Conservation (phyloP, 345 rosid genomes). For the Corchorus olitorius region DNA sequence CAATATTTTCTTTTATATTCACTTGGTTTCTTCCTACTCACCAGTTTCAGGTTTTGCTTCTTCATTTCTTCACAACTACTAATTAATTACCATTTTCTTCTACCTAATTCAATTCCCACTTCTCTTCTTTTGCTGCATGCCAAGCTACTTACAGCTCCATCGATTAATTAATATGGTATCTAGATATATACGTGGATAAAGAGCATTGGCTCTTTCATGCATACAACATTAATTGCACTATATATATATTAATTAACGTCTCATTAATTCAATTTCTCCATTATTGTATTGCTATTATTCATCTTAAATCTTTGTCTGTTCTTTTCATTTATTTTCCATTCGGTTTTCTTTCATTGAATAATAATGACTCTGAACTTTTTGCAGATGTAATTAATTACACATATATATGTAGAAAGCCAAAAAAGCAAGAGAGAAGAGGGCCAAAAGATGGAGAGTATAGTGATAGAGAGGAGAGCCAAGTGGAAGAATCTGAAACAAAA, state of each 20-base stretch:
- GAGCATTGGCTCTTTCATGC: background rate
- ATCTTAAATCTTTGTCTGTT: background rate
- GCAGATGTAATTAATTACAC: background rate
- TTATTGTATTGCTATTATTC: background rate
- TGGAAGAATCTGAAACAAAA: conserved; percentile 70
- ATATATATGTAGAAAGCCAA: background rate
- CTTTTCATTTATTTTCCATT: background rate
- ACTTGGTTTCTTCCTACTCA: background rate
- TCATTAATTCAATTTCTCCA: background rate
- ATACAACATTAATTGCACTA: background rate
- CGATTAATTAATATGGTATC: background rate
- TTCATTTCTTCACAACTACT: background rate
- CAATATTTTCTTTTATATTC: background rate
- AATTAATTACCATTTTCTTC: background rate
- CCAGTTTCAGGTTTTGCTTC: conserved; percentile 7
- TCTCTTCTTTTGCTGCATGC: background rate
- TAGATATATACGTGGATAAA: background rate
- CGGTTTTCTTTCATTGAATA: background rate
- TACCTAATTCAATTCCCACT: background rate
- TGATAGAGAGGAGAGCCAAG: conserved; percentile 39
- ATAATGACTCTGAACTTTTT: background rate
- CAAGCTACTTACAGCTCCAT: background rate
- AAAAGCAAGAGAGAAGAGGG: too few relatives aligned
- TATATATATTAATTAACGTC: background rate
- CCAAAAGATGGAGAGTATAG: conserved; percentile 26